Conservation (phyloP, 768 basidiomycete genomes). For the Naganishia kalamii region DNA sequence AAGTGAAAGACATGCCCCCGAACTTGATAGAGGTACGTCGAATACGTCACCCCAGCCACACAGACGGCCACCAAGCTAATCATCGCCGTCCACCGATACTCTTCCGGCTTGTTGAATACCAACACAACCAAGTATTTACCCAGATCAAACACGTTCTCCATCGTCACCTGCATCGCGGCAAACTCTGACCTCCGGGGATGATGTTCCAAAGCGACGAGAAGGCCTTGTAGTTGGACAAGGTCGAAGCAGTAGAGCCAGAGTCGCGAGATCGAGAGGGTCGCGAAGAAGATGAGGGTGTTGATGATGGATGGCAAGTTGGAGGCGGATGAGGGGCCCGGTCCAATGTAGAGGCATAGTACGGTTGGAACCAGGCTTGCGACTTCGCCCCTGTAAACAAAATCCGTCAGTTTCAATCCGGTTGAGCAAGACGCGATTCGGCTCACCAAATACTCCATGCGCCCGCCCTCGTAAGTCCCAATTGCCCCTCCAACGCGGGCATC, state of each 20-base stretch:
- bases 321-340: conserved; percentile 27
- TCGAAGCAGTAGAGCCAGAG: conserved; percentile 46
- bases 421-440: background rate
- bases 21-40: background rate
- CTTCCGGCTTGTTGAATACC: conserved; percentile 25
- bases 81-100: conserved; percentile 19
- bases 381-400: conserved; percentile 33
- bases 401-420: background rate
- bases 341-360: conserved; percentile 39
- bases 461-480: conserved; percentile 39
- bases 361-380: conserved; percentile 36
- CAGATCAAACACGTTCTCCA: conserved; percentile 42
- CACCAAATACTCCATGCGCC: conserved; percentile 46
- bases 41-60: conserved; percentile 2
- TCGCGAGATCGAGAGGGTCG: conserved; percentile 37
- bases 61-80: background rate
- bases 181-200: conserved; percentile 41
- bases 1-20: conserved; percentile 12
- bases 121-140: conserved; percentile 41
- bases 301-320: conserved; percentile 22
- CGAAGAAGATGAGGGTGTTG: conserved; percentile 27
- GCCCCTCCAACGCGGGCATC: conserved; percentile 41
- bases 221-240: conserved; percentile 42
- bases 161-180: conserved; percentile 39
- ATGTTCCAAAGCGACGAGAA: conserved; percentile 36